Base-by-base conservation (phyloP, 257 asterid genomes). In the Solanum habrochaites region DNA sequence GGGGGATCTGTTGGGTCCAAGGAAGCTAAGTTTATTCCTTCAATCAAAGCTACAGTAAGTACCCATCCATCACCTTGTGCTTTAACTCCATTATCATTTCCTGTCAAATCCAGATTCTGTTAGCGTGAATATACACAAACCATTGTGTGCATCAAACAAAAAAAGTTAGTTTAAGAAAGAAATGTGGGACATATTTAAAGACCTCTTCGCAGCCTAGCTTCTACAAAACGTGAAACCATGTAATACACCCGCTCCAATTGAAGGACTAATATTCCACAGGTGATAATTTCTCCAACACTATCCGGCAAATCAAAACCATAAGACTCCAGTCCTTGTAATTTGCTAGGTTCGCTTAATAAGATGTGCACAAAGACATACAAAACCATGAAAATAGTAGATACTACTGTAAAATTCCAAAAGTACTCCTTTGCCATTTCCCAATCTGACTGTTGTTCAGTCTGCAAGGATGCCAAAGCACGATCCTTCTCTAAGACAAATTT, bases 1-100 rank as follows among this genome's bases (percentile, higher is more conserved):
- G 95, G 91, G 15, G 85, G 85, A 78, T 91, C 98, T 25, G 91
- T 83, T 45, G 94, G 87, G 86, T 88, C 91, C 78, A 88, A 71
- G 39, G 94, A 91, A 87, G 95, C 88, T 87, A 96, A 88, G 91
- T 91, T 94, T 6, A 81, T 87, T 74, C 95, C 98, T 91, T 95
- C 98, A 8, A 96, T 90, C 88, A 96, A 91, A 69, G 98, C 98
- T 40, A 94, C 93, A 8, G 99, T 95, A 56, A 96, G 97, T 86
- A 94, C 92, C 99, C 99, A 96, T 91, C 98, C 99, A 82, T 94
- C 98, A 71, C 98, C 98, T 67, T 93, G 95, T 64, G 96, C 98
- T 93, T 92, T 94, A 85, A 95, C 90, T 87, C 98, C 97, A 90
- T 91, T 95, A 89, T 95, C 98, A 83, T 93, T 94, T 88, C 97